phyloP scores from a whole-genome alignment of 305 asterid genomes.

The Rubia occidens region DNA sequence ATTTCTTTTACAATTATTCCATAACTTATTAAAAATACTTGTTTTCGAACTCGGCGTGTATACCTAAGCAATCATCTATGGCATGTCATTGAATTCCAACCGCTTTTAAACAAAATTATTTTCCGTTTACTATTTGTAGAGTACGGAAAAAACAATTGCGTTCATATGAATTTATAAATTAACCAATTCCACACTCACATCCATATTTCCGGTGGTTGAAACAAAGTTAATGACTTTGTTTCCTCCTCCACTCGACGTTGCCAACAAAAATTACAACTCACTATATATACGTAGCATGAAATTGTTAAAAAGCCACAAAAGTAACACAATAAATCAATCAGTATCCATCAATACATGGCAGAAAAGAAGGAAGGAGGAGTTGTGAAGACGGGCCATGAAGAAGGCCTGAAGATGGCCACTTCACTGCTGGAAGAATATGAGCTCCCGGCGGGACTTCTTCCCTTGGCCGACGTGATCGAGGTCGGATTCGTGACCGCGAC shows the following conservation, averaged over 20 bases:
- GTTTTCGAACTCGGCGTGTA: too few relatives aligned
- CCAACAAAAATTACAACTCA: neutral
- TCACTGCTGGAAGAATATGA: conserved; percentile 56
- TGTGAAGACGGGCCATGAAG: conserved; percentile 46
- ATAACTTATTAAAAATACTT: too few relatives aligned
- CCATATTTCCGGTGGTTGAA: conserved; percentile 22
- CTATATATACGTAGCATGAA: neutral
- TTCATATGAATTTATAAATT: neutral
- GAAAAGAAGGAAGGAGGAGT: conserved; percentile 45
- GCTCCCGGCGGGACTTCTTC: conserved; percentile 63
- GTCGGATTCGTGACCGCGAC: conserved; percentile 54
- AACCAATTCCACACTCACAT: neutral
- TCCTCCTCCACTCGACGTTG: neutral
- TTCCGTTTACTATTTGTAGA: neutral
- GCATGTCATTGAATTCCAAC: neutral
- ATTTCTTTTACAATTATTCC: too few relatives aligned
- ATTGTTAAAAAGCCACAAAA: neutral
- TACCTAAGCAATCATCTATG: neutral
- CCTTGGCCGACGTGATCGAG: conserved; percentile 50
- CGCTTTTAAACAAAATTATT: neutral
- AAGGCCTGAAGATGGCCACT: conserved; percentile 45
- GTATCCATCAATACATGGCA: conserved; percentile 24
- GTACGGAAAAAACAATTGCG: neutral
- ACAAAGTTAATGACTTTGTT: conserved; percentile 21
- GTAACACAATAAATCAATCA: neutral